Evolutionary conservation across 1,284 basidiomycete genomes (phyloP).

Genomic region (Albatrellus sp.): DNA sequence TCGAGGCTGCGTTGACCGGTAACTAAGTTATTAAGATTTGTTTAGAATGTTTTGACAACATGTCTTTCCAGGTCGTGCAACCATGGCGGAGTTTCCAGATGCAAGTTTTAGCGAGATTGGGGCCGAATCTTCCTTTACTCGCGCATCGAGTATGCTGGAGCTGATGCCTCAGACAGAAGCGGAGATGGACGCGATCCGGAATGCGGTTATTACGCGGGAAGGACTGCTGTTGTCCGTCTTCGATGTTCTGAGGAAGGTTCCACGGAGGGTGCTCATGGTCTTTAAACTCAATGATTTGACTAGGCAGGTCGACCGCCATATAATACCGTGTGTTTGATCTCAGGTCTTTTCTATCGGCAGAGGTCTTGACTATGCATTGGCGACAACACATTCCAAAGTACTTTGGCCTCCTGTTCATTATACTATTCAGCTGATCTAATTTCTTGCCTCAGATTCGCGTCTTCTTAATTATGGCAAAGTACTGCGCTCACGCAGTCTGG

Average conservation of each 20-base stretch:
- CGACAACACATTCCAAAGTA: slow-evolving; percentile 66
- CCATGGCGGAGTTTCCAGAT: slow-evolving; percentile 40
- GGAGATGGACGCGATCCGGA: slow-evolving; percentile 69
- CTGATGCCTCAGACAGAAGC: slow-evolving; percentile 52
- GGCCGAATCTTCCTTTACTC: slow-evolving; percentile 24
- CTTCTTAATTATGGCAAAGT: slow-evolving; percentile 87
- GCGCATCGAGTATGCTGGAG: slow-evolving; percentile 68
- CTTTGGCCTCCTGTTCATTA: slow-evolving; percentile 9
- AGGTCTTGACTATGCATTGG: slow-evolving; percentile 58
- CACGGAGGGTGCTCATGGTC: slow-evolving; percentile 79
- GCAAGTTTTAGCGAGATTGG: slow-evolving; percentile 15
- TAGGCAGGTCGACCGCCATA: slow-evolving; percentile 27
- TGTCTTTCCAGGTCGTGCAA: slow-evolving; percentile 34
- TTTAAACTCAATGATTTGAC: slow-evolving; percentile 79
- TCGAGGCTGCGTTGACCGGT: slow-evolving; percentile 80
- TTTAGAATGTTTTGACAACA: not conserved
- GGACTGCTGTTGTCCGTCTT: slow-evolving; percentile 78
- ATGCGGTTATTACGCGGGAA: slow-evolving; percentile 70
- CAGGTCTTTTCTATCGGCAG: slow-evolving; percentile 22
- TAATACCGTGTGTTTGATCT: not conserved
- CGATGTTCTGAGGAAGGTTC: slow-evolving; percentile 73
- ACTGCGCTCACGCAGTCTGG: slow-evolving; percentile 81
- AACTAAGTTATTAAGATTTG: slow-evolving; percentile 5
- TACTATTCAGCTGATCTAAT: slow-evolving; percentile 2
- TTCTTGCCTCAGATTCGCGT: slow-evolving; percentile 47